Evolutionary conservation across 768 basidiomycete genomes (phyloP).

Genomic region (Dictyophora rubrovolvata): DNA sequence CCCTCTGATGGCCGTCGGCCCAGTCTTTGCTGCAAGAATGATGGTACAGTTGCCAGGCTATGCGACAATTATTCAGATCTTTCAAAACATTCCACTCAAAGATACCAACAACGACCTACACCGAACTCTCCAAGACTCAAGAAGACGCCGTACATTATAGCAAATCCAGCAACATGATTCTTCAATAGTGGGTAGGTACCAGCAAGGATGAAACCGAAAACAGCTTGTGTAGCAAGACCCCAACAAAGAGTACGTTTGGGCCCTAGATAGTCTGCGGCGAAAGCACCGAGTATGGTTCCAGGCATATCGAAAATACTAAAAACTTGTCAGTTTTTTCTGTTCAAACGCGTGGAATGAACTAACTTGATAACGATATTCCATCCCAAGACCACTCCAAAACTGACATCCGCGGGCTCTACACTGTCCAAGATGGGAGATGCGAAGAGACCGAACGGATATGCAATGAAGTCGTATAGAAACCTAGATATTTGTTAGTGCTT

Average conservation of each 20-base stretch:
- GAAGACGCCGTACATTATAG: conserved; percentile 20
- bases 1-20: conserved; percentile 25
- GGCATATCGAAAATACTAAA: conserved; percentile 31
- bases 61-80: background rate
- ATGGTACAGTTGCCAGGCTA: conserved; percentile 29
- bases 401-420: conserved; percentile 31
- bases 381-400: conserved; percentile 57
- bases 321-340: background rate
- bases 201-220: conserved; percentile 27
- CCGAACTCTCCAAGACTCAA: conserved; percentile 30
- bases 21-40: conserved; percentile 30
- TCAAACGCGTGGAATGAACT: background rate
- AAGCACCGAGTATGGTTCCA: conserved; percentile 27
- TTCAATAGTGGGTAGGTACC: conserved; percentile 24
- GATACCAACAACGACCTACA: background rate
- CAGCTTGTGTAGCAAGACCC: conserved; percentile 12
- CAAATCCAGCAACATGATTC: conserved; percentile 18
- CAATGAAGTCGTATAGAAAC: conserved; percentile 78
- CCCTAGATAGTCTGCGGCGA: conserved; percentile 25
- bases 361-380: conserved; percentile 84
- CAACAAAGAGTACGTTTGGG: conserved; percentile 28
- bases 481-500: conserved; percentile 17
- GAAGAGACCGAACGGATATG: conserved; percentile 68
- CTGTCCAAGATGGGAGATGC: conserved; percentile 60
- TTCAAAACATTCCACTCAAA: too few species aligned